Evolutionary conservation across 164 flowering plant genomes (phyloP).

Genomic region (Stephania japonica): DNA sequence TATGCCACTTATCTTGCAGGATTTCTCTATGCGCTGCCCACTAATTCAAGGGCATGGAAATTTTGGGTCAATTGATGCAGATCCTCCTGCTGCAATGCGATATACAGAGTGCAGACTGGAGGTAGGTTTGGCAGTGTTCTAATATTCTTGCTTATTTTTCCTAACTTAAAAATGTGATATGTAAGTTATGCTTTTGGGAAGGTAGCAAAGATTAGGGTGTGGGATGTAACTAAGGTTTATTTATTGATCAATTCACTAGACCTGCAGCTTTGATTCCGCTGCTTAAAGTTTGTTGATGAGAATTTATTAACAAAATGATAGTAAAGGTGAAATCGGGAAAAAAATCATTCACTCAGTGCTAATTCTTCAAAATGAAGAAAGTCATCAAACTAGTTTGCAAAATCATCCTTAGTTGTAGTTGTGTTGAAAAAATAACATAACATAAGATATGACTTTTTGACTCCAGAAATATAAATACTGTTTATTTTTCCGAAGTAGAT

Average conservation of each 20-base stretch:
- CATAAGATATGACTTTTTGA: no score
- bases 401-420: background rate
- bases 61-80: constrained; percentile 97
- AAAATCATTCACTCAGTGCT: background rate
- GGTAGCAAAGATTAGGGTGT: background rate
- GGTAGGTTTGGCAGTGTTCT: constrained; percentile 32
- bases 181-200: background rate
- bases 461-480: no score
- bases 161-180: background rate
- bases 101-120: constrained; percentile 95
- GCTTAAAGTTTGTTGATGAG: no score
- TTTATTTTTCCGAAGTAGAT: no score
- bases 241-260: no score
- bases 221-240: background rate
- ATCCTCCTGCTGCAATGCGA: constrained; percentile 99
- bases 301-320: no score
- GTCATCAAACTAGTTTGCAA: background rate
- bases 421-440: background rate
- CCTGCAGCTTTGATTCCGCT: background rate
- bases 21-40: constrained; percentile 81
- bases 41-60: constrained; percentile 95
- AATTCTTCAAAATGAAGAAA: background rate
- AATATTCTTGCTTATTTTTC: background rate
- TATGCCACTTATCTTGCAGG: constrained; percentile 33
- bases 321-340: background rate